These are phyloP conservation scores for Blastomyces percursus DNA, from an alignment of 2,329 filamentous ascomycete genomes.

Conservation along the genomic window DNA sequence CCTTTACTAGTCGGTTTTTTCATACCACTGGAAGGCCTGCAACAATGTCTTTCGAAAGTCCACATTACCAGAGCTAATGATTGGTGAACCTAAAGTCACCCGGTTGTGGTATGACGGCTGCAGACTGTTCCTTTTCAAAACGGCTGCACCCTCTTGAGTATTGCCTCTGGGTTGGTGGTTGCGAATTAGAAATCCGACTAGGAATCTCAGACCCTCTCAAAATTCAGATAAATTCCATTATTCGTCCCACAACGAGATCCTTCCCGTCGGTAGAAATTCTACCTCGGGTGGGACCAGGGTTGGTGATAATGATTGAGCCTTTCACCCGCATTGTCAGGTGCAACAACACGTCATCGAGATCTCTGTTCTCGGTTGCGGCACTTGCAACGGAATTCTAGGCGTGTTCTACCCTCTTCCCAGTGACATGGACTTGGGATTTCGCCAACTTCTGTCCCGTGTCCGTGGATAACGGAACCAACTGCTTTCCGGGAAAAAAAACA, in stretches of 20 bases:
- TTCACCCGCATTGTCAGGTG: neutral
- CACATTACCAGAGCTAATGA: neutral
- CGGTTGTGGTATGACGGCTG: neutral
- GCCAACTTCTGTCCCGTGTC: constrained; percentile 5
- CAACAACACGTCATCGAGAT: constrained; percentile 7
- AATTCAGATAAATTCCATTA: neutral
- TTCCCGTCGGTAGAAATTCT: neutral
- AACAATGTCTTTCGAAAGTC: neutral
- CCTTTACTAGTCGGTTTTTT: neutral
- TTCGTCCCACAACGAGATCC: neutral
- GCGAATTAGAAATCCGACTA: neutral
- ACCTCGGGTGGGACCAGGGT: neutral
- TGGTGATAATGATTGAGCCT: neutral
- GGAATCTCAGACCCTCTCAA: neutral
- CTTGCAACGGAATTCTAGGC: neutral
- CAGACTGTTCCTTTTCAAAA: neutral
- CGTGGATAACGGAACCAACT: neutral
- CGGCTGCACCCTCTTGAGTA: neutral
- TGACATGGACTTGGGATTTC: constrained; percentile 13
- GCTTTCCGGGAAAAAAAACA: neutral
- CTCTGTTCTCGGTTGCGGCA: constrained; percentile 1
- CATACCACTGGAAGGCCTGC: neutral
- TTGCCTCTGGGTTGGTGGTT: neutral
- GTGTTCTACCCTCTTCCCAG: constrained; percentile 10
- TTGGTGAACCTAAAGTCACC: constrained; percentile 1